Evolutionary conservation across 345 rosid genomes (phyloP).

Genomic region (Salix caprea): DNA sequence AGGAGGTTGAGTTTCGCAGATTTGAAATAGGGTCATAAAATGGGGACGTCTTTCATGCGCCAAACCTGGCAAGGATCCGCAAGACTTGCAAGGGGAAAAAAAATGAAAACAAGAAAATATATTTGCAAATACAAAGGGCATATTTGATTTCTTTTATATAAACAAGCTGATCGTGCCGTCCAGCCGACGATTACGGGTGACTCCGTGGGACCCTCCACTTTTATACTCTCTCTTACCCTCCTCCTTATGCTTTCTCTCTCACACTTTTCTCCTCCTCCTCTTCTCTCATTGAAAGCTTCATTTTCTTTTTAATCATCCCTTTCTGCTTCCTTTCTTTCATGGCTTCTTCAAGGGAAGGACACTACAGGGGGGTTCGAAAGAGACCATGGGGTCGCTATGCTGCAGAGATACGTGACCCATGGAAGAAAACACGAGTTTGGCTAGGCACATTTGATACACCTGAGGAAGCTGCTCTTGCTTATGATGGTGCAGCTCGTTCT

Average conservation of each 20-base stretch:
- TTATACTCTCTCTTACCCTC: neutral
- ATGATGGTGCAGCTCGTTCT: conserved; percentile 87
- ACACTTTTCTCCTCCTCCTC: neutral
- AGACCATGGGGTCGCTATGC: conserved; percentile 99
- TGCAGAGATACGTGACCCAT: conserved; percentile 94
- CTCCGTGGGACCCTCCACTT: conserved; percentile 40
- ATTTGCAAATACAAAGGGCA: neutral
- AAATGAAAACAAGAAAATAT: neutral
- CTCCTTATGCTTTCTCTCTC: too few relatives aligned
- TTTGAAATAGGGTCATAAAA: too few relatives aligned
- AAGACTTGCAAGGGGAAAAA: neutral
- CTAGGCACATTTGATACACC: conserved; percentile 95
- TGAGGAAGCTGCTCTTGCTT: conserved; percentile 93
- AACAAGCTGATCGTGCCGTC: conserved; percentile 34
- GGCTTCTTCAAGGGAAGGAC: conserved; percentile 74
- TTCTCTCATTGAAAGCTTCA: neutral
- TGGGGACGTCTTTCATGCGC: too few relatives aligned
- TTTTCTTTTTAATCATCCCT: neutral
- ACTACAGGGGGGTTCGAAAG: conserved; percentile 89
- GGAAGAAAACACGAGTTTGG: conserved; percentile 97
- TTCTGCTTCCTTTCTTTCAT: conserved; percentile 1
- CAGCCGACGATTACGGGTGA: conserved; percentile 73
- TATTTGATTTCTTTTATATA: neutral
- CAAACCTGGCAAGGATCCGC: neutral
- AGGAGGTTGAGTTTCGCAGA: too few relatives aligned